phyloP scores from a whole-genome alignment of 2,329 filamentous ascomycete species.

The Cercospora sesami region DNA sequence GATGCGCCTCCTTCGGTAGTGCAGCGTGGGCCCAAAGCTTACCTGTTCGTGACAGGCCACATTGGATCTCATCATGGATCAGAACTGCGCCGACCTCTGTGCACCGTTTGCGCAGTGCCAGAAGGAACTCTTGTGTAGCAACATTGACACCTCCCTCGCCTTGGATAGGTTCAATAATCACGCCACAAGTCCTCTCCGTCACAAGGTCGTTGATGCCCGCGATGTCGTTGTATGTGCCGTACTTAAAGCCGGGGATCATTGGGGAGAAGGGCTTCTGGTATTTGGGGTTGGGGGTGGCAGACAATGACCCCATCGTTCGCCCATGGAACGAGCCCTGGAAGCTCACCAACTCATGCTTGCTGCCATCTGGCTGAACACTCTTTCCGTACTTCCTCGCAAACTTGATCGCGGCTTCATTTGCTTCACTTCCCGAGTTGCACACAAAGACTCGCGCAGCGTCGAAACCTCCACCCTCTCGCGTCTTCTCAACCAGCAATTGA shows the following conservation, averaged over 20 bases:
- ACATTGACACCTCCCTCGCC: conserved; percentile 91
- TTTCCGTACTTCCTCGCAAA: conserved; percentile 92
- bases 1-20: conserved; percentile 77
- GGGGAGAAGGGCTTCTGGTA: conserved; percentile 94
- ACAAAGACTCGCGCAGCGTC: conserved; percentile 79
- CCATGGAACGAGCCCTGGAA: conserved; percentile 94
- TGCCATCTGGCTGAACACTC: conserved; percentile 38
- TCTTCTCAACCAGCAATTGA: conserved; percentile 79
- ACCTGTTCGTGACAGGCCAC: conserved; percentile 84
- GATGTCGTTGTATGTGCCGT: conserved; percentile 83
- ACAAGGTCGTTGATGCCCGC: conserved; percentile 70
- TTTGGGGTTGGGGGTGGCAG: conserved; percentile 96
- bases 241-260: conserved; percentile 90
- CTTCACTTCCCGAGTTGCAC: conserved; percentile 94
- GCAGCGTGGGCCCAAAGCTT: conserved; percentile 82
- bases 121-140: conserved; percentile 78
- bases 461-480: conserved; percentile 77
- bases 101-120: conserved; percentile 79
- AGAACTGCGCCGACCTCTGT: conserved; percentile 83
- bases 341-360: conserved; percentile 81
- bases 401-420: conserved; percentile 97
- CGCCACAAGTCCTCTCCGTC: conserved; percentile 83
- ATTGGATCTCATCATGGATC: conserved; percentile 97
- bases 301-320: conserved; percentile 89
- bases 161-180: conserved; percentile 96